Evolutionary conservation across 495 filamentous ascomycete genomes (phyloP).

Genomic region (Gamarada debralockiae): DNA sequence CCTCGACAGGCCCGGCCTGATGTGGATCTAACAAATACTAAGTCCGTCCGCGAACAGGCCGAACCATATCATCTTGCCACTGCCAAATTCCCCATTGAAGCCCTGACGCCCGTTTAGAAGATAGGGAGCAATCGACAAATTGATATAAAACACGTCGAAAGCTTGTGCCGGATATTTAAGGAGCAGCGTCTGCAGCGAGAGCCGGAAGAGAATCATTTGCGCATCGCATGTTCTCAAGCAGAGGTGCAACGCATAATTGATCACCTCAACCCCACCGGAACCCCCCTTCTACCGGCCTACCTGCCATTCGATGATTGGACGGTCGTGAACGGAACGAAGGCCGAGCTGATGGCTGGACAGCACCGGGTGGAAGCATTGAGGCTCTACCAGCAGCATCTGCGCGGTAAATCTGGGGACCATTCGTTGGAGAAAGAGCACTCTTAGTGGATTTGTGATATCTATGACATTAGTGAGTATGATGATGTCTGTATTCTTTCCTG

Average conservation of each 20-base stretch:
- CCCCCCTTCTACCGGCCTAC: too few relatives aligned
- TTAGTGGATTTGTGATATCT: background rate
- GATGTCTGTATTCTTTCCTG: too few relatives aligned
- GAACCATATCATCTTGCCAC: too few relatives aligned
- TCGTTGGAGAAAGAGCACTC: too few relatives aligned
- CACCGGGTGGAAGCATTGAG: background rate
- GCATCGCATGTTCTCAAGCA: background rate
- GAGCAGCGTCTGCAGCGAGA: background rate
- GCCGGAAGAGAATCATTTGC: background rate
- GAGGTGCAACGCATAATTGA: background rate
- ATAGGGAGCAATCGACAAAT: too few relatives aligned
- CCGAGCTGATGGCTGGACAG: background rate
- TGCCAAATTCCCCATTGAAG: too few relatives aligned
- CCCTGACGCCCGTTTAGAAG: too few relatives aligned
- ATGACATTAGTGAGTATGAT: too few relatives aligned
- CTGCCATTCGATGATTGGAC: background rate
- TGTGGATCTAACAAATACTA: too few relatives aligned
- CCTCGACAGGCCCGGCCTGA: too few relatives aligned
- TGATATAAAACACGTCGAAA: background rate
- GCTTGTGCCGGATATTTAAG: background rate
- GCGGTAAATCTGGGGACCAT: background rate
- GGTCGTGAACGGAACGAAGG: background rate
- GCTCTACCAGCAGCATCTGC: background rate
- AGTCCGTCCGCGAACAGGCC: too few relatives aligned
- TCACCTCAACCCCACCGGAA: background rate